Evolutionary conservation across 305 asterid genomes (phyloP), one percentile per base, ranked within the genome.

Genomic region (Fraxinus floribunda): DNA sequence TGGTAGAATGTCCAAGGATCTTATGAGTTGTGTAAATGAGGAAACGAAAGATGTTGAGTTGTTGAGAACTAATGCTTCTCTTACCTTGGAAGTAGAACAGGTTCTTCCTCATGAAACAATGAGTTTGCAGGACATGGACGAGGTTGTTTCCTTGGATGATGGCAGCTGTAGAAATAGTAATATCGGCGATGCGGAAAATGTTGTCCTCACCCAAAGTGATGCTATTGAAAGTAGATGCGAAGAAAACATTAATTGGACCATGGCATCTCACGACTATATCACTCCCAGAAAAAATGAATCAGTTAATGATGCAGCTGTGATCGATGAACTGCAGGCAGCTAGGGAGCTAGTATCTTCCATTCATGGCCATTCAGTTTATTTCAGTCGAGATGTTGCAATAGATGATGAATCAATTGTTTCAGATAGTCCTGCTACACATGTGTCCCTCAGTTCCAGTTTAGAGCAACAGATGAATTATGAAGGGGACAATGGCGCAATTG

Each of bases 371-470:
- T 68, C 71, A 73, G 34, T 80, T 66, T 26, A 26, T 66, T 24
- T 26, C 36, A 66, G 35, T 66, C 36, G 26, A 66, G 73, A 10
- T 24, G 35, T 11, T 11, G 35, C 16, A 4, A 24, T 26, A 70
- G 87, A 86, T 74, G 89, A 79, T 84, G 85, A 77, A 85, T 83
- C 71, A 55, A 77, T 32, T 38, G 52, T 76, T 83, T 84, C 46
- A 30, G 79, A 76, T 13, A 79, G 64, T 77, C 82, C 68, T 20
- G 0, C 76, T 75, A 81, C 83, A 71, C 80, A 64, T 73, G 77
- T 60, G 38, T 20, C 76, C 20, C 84, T 77, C 22, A 66, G 81
- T 76, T 49, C 84, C 84, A n/a, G 46, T 46, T 85, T 78, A 39
- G 81, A 80, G 72, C 80, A 78, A 64, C 86, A 78, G 81, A 68